Evolutionary conservation across 306 rosid species (phyloP).

Genomic region (Prunus davidiana): DNA sequence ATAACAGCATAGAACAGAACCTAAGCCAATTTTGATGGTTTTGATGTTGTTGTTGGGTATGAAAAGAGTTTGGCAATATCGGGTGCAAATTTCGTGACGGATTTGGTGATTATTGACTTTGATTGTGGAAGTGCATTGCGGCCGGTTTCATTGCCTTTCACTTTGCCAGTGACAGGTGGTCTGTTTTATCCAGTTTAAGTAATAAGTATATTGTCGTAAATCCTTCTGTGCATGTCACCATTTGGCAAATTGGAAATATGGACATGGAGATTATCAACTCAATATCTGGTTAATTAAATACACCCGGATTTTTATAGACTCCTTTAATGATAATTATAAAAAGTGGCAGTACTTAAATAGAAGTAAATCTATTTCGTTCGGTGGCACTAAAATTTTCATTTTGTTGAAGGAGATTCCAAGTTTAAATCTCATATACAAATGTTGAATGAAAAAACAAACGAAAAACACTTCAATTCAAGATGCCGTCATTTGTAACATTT

Average conservation of each 20-base stretch:
- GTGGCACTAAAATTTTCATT: too few species aligned
- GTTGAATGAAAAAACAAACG: too few species aligned
- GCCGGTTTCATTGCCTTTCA: neutral
- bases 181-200: neutral
- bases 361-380: too few species aligned
- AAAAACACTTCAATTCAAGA: too few species aligned
- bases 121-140: neutral
- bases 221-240: neutral
- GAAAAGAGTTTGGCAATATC: neutral
- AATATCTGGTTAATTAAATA: neutral
- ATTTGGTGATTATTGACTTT: neutral
- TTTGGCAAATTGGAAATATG: neutral
- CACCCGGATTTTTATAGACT: too few species aligned
- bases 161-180: neutral
- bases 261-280: neutral
- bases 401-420: too few species aligned
- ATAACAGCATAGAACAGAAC: neutral
- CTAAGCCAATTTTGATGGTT: neutral
- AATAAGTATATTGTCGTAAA: neutral
- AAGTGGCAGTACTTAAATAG: too few species aligned
- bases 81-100: neutral
- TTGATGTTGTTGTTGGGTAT: neutral
- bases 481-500: too few species aligned
- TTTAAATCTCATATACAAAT: too few species aligned
- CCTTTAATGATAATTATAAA: too few species aligned